Conservation (phyloP, 106 monocot genomes). For the Hemerocallis citrina region DNA sequence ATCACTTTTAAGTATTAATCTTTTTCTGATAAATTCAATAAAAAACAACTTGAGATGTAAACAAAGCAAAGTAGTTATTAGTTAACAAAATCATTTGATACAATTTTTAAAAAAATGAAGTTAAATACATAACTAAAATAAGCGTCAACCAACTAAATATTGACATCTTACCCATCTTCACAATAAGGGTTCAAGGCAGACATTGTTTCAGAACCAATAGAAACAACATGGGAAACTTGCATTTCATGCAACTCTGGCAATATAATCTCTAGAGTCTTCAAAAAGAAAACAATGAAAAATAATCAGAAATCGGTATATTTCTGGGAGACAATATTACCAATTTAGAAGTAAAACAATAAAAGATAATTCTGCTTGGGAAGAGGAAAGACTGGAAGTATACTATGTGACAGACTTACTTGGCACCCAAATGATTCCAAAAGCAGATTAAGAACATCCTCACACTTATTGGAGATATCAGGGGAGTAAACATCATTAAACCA, state of each 20-base stretch:
- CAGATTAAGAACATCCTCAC: slow-evolving; percentile 58
- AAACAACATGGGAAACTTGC: slow-evolving; percentile 75
- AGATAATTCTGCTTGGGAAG: neutral
- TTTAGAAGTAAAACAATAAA: slow-evolving; percentile 1
- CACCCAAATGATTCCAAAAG: slow-evolving; percentile 73
- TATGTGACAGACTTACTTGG: slow-evolving; percentile 38
- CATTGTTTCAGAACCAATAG: slow-evolving; percentile 78
- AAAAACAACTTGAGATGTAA: too few relatives aligned
- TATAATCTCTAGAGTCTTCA: slow-evolving; percentile 66
- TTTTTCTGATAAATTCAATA: too few relatives aligned
- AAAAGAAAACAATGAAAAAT: slow-evolving; percentile 15
- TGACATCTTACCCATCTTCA: slow-evolving; percentile 63
- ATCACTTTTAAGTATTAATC: neutral
- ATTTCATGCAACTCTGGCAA: slow-evolving; percentile 85
- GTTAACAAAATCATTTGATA: too few relatives aligned
- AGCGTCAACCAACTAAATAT: too few relatives aligned
- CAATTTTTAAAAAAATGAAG: too few relatives aligned
- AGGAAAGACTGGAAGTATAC: neutral
- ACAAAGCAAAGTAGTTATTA: neutral
- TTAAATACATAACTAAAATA: too few relatives aligned
- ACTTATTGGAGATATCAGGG: slow-evolving; percentile 69
- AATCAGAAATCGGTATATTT: slow-evolving; percentile 2
- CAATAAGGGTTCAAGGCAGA: slow-evolving; percentile 62
- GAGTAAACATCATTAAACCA: slow-evolving; percentile 94
- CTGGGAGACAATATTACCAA: too few relatives aligned